Evolutionary conservation across 441 rosid species (phyloP).

Genomic region (Gossypium gossypioides): DNA sequence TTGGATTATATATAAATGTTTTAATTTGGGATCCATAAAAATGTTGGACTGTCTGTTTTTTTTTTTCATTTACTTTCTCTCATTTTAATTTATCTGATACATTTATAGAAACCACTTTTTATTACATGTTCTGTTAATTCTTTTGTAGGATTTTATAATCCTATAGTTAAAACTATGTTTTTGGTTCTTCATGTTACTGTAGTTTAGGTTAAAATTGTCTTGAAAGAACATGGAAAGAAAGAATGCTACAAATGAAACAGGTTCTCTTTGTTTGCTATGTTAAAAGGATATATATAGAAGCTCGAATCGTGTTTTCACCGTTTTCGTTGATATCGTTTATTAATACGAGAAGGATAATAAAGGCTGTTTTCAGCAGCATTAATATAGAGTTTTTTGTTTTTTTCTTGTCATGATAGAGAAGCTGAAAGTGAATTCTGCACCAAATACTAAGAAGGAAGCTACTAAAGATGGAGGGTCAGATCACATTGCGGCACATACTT

Average conservation of each 20-base stretch:
- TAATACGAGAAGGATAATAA: neutral
- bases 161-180: too few species aligned
- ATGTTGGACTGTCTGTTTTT: neutral
- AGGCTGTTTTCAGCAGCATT: neutral
- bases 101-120: too few species aligned
- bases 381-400: neutral
- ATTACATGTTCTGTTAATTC: too few species aligned
- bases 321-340: too few species aligned
- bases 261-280: neutral
- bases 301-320: too few species aligned
- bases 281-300: neutral
- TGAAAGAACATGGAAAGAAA: neutral
- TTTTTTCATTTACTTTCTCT: neutral
- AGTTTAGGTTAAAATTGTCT: too few species aligned
- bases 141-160: too few species aligned
- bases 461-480: constrained; percentile 39
- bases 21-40: neutral
- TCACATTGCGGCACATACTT: constrained; percentile 48
- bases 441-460: constrained; percentile 29
- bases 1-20: neutral
- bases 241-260: neutral
- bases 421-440: constrained; percentile 20
- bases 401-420: constrained; percentile 25
- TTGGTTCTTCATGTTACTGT: too few species aligned
- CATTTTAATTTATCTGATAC: too few species aligned